Base-by-base conservation (phyloP, 2,329 filamentous ascomycete species). In the Pyrenophora graminea region DNA sequence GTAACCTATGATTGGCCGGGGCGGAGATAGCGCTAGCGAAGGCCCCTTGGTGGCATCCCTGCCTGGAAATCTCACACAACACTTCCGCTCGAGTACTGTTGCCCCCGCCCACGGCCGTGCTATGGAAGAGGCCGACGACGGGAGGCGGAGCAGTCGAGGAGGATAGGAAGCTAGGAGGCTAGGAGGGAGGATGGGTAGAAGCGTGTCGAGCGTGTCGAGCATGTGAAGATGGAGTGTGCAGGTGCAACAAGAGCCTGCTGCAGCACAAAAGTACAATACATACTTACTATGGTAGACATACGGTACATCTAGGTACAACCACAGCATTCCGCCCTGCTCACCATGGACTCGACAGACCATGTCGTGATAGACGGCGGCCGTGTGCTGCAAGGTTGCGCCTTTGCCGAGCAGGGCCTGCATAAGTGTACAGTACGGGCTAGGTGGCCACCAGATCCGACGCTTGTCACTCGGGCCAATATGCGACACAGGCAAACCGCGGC, bases 381-480 rank as follows among this genome's bases (percentile, higher is more conserved):
- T 57, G 51, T 48, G 50, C 37, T 44, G 44, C 51, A 17, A 48
- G 43, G 53, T 51, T 54, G 56, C 54, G 45, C 45, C 59, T 57
- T 54, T 61, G 60, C 60, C 59, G 59, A 63, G 62, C 53, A 56
- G 30, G 13, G 42, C 55, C 46, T 55, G 58, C 63, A 62, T 53
- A 39, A 13, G 27, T 7, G 2, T 30, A 59, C 53, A 21, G 3
- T 21, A 15, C 15, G 19, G 19, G 5, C 19, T 58, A 65, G 53
- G 55, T 54, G 51, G 49, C 27, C 56, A 53, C 64, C 51, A 61
- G 61, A 61, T 59, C 60, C 57, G 54, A 59, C 49, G 50, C 55
- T 52, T 53, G 51, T 48, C 48, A 44, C 52, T 59, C 59, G 58
- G 64, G 62, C 60, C 55, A 69, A 62, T 59, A 59, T 61, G 56